Base-by-base conservation (phyloP, 176 grass and related monocot genomes). In the Triticum monococcum region DNA sequence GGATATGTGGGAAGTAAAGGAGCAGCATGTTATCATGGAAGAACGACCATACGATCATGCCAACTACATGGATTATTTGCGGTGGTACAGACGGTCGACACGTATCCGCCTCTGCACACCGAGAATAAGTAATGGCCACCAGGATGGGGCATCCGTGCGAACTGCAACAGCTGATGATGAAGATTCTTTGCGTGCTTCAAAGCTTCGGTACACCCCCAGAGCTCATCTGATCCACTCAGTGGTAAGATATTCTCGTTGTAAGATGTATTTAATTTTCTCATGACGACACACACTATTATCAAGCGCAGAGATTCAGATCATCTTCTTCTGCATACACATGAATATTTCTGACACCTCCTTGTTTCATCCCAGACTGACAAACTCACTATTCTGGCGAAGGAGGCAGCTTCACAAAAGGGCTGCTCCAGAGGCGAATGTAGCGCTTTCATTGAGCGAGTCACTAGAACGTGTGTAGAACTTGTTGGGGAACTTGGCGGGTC, bases 221-320 rank as follows among this genome's bases (percentile, higher is more conserved):
- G 86, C 79, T 68, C 86, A 88, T 77, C 77, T 88, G 79, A 88
- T 88, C 23, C 86, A 88, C 18, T 67, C 79, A 68, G 86, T 88
- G 86, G 86, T 88, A 82, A 68, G 79, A 30, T 5, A 57, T 75
- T 61, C 23, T 82, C 31, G n/a, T 67, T 59, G 23, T 67, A 25
- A 31, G 23, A 86, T 77, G 37, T 61, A 24, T 10, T 79, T 11
- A 33, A 3, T 23, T 60, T 4, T n/a, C 31, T 79, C 64, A 71
- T 31, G 6, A 45, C 59, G 4, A 36, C 45, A 12, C 14, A 38
- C 30, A 11, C 20, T 77, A 17, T 38, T 76, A 67, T 75, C 40
- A 81, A 66, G 22, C 5, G 9, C 22, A 5, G 35, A 38, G 32
- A 36, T 68, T 75, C 41, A n/a, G 36, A 45, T 76, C 64, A 28